Conservation (phyloP, 2,329 filamentous ascomycete genomes). For the Phoma herbarum region DNA sequence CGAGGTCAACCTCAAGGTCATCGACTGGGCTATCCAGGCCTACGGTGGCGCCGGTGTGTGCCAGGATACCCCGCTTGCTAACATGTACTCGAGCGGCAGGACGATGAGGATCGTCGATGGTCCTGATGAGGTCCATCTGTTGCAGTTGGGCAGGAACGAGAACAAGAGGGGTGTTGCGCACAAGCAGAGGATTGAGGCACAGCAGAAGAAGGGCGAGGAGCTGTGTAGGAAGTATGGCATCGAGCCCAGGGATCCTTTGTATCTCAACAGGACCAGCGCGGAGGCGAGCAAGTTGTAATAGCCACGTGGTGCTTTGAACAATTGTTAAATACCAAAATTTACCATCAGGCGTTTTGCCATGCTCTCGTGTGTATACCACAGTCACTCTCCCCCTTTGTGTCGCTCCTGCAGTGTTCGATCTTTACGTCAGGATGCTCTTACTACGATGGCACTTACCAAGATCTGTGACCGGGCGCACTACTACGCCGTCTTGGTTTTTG, state of each 20-base stretch:
- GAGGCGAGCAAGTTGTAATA: constrained; percentile 54
- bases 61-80: constrained; percentile 88
- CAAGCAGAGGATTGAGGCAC: constrained; percentile 68
- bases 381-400: neutral
- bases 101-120: constrained; percentile 90
- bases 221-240: constrained; percentile 69
- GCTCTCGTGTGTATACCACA: neutral
- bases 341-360: neutral
- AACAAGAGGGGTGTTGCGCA: constrained; percentile 73
- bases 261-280: constrained; percentile 52
- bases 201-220: constrained; percentile 71
- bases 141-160: constrained; percentile 83
- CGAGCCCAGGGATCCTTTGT: constrained; percentile 53
- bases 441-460: too few relatives aligned
- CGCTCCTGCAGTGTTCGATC: neutral
- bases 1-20: constrained; percentile 80
- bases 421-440: neutral
- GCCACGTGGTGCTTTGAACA: neutral
- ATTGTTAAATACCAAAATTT: neutral
- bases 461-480: too few relatives aligned
- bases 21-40: constrained; percentile 92
- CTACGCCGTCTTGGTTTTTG: too few relatives aligned
- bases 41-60: constrained; percentile 91
- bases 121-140: constrained; percentile 86
- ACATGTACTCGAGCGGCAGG: constrained; percentile 79